Percentiles rank a stretch among this genome's conserved stretches.
Conservation (phyloP, 2,329 filamentous ascomycete genomes). For the Stagonosporopsis tanaceti region DNA sequence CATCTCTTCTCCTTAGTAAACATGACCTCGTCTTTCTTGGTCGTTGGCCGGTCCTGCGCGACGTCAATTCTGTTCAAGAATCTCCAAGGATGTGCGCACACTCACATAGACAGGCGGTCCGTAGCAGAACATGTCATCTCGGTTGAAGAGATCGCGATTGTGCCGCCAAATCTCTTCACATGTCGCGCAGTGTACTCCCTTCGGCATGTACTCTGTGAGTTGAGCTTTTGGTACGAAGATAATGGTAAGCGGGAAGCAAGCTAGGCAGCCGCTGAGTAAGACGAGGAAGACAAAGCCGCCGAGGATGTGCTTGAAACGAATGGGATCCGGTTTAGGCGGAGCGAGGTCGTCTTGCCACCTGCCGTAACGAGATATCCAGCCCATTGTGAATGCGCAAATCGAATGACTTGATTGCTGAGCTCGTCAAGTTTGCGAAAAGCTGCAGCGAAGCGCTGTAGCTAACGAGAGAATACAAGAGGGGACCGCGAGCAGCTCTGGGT, state of each 20-base stretch:
- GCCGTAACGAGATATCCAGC: slow-evolving; percentile 12
- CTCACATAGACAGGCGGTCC: slow-evolving; percentile 6
- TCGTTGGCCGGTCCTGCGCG: neutral
- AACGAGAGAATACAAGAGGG: neutral
- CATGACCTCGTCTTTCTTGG: slow-evolving; percentile 9
- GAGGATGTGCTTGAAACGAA: slow-evolving; percentile 2
- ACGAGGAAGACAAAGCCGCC: neutral
- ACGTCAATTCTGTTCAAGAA: neutral
- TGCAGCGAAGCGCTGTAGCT: neutral
- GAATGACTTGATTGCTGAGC: too few species aligned
- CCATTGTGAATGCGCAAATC: slow-evolving; percentile 1
- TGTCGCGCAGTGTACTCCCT: slow-evolving; percentile 6
- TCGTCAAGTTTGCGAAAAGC: neutral
- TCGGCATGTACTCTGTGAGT: slow-evolving; percentile 6
- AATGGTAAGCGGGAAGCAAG: slow-evolving; percentile 4
- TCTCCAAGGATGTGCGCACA: neutral
- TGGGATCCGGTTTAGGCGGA: neutral
- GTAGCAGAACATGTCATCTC: slow-evolving; percentile 13
- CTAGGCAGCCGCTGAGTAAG: neutral
- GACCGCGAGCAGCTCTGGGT: neutral
- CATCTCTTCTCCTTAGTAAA: slow-evolving; percentile 9
- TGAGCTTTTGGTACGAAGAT: slow-evolving; percentile 6
- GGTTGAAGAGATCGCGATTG: slow-evolving; percentile 11
- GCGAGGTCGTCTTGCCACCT: neutral
- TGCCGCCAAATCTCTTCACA: slow-evolving; percentile 12